phyloP scores from a whole-genome alignment of 176 grass and related monocot species.

The Phragmites australis region DNA sequence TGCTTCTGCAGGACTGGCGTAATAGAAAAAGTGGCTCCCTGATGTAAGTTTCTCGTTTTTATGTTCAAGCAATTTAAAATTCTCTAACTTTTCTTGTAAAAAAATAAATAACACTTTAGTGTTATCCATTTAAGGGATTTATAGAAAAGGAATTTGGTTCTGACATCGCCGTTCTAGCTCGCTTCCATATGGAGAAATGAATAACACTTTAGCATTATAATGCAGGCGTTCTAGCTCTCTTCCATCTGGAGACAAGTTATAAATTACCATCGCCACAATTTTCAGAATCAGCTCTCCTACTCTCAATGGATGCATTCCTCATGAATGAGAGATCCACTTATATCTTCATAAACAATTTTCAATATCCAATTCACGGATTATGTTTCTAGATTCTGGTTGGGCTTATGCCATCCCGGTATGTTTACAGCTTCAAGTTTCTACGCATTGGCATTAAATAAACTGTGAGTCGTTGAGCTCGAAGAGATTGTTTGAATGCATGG shows the following conservation, averaged over 20 bases:
- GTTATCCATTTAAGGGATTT: neutral
- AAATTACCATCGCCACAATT: neutral
- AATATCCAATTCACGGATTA: neutral
- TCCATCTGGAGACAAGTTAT: constrained; percentile 2
- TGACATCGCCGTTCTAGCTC: neutral
- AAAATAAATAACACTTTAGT: neutral
- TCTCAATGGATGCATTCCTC: neutral
- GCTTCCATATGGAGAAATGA: neutral
- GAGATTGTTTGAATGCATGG: neutral
- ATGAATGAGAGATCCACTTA: neutral
- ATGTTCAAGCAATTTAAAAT: too few species aligned
- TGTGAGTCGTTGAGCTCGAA: neutral
- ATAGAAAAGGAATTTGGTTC: neutral
- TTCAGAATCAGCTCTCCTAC: neutral
- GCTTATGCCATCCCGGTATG: neutral
- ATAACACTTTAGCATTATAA: neutral
- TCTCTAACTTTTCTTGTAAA: neutral
- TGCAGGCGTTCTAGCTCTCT: neutral
- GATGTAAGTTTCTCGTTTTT: constrained; percentile 30
- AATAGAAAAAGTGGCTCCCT: constrained; percentile 16
- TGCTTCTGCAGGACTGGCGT: constrained; percentile 34
- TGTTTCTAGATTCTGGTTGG: neutral
- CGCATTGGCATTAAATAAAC: neutral
- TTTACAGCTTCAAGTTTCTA: neutral
- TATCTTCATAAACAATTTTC: neutral